Evolutionary conservation across 345 rosid genomes (phyloP).

Genomic region (Diplotaxis tenuifolia): DNA sequence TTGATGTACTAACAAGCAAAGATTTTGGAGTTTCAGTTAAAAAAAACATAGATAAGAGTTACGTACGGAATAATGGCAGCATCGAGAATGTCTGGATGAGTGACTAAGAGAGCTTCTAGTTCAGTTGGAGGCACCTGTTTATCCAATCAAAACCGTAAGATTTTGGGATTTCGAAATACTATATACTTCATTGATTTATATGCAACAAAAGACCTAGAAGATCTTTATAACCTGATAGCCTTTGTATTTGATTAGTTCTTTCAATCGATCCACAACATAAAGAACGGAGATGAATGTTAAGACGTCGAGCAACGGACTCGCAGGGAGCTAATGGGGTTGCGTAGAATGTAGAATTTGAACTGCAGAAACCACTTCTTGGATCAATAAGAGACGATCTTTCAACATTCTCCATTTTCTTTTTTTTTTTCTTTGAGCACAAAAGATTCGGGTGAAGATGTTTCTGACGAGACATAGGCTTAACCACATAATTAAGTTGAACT

Average conservation of each 20-base stretch:
- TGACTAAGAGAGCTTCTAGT: conserved; percentile 65
- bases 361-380: background rate
- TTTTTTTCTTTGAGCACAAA: no score
- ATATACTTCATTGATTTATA: background rate
- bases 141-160: background rate
- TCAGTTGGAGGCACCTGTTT: conserved; percentile 86
- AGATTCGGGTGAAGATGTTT: no score
- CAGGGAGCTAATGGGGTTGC: background rate
- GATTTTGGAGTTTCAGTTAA: background rate
- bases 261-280: conserved; percentile 70
- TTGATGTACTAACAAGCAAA: background rate
- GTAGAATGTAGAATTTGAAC: background rate
- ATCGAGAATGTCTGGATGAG: conserved; percentile 65
- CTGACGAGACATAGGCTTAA: no score
- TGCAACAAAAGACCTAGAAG: no score
- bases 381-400: background rate
- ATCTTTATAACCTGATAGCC: conserved; percentile 65
- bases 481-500: no score
- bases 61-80: conserved; percentile 93
- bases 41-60: background rate
- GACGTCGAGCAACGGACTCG: background rate
- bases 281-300: conserved; percentile 32
- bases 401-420: background rate
- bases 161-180: no score
- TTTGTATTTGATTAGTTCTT: conserved; percentile 88